Evolutionary conservation across 148 eudicot species (phyloP).

Genomic region (Bassia scoparia): DNA sequence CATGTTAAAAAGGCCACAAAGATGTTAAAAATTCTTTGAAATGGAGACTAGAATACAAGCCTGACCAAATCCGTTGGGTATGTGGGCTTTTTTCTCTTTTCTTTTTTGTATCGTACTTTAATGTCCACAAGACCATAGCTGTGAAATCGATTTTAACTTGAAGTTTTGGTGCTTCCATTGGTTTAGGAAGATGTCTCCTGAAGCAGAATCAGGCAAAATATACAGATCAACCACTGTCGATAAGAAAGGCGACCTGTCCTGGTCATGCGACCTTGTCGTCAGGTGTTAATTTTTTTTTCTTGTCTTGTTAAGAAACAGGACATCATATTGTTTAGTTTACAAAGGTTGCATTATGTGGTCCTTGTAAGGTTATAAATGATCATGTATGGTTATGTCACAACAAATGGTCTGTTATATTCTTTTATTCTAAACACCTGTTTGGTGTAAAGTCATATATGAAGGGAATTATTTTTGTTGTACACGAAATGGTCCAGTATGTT

Average conservation of each 20-base stretch:
- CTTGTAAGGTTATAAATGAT: slow-evolving; percentile 1
- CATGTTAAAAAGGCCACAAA: slow-evolving; percentile 79
- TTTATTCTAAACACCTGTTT: background rate
- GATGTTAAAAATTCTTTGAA: slow-evolving; percentile 69
- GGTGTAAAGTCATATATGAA: background rate
- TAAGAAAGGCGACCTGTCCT: slow-evolving; percentile 71
- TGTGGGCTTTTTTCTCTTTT: too few species aligned
- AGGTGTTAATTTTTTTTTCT: slow-evolving; percentile 40
- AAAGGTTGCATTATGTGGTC: too few species aligned
- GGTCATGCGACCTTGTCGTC: slow-evolving; percentile 70
- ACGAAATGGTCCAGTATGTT: too few species aligned
- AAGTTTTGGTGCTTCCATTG: slow-evolving; percentile 3
- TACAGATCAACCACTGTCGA: slow-evolving; percentile 65
- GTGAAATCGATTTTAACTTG: background rate
- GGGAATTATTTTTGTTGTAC: too few species aligned
- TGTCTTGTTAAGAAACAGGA: background rate
- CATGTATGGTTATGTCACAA: too few species aligned
- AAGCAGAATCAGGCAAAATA: slow-evolving; percentile 81
- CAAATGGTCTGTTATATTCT: background rate
- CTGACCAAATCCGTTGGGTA: slow-evolving; percentile 86
- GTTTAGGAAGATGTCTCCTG: slow-evolving; percentile 73
- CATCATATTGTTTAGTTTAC: background rate
- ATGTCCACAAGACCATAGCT: background rate
- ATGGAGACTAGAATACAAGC: slow-evolving; percentile 73
- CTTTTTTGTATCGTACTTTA: background rate